Evolutionary conservation across 495 filamentous ascomycete species (phyloP), one percentile per base, ranked within the genome.

Genomic region (Chaetomium fimeti): DNA sequence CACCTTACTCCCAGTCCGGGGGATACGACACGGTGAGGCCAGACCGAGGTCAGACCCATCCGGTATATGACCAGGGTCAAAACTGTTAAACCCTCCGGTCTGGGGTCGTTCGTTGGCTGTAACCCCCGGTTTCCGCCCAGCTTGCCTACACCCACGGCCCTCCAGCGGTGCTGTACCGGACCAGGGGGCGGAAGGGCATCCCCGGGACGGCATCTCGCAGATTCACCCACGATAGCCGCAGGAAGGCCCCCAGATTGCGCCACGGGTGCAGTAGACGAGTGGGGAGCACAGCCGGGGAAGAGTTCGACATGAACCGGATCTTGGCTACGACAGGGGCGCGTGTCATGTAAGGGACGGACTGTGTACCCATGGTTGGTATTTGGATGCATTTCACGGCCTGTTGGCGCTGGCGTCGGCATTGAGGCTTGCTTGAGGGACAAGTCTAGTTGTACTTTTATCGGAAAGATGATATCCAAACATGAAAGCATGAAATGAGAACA

Each of bases 201-300:
- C 29, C 52, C 47, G 47, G 28, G 22, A 24, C 56, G 38, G 24
- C 40, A 58, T 57, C 36, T n/a, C 54, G 54, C 54, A 57, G 54
- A 25, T 32, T 11, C 36, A 24, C 32, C 18, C n/a, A 27, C 29
- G 54, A 57, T 15, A 18, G n/a, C 32, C 25, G 36, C 32, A 40
- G n/a, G 22, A 58, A 16, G 22, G 1, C 40, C 7, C 27, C 22
- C 38, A 45, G 20, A 27, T 27, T n/a, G 12, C 22, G 27, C 43
- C 36, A 32, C 42, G 42, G 25, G 16, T 48, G 43, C 15, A 25
- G 43, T 3, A 20, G n/a, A 7, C 12, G 18, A 22, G 25, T 22
- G 42, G 24, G 27, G 43, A 60, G 25, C 24, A 43, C 27, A 42
- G 42, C 25, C 43, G 57, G 25, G 57, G 42, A 47, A 60, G 57